Base-by-base conservation (phyloP, 192 early-diverging fungal species). In the Linnemannia zychae region DNA sequence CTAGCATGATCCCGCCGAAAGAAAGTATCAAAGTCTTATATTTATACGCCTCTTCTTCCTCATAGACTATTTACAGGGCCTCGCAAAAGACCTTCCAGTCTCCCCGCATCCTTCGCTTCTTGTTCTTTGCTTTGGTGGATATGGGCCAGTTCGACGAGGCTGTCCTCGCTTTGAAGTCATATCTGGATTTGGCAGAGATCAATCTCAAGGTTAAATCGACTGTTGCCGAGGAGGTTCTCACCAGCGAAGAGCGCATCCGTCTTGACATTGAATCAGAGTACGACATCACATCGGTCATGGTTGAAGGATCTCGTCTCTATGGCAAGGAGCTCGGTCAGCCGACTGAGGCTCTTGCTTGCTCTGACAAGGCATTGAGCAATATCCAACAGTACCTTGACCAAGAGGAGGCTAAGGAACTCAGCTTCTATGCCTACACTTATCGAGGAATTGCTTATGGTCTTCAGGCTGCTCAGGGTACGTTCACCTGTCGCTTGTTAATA, bases 121-220 rank as follows among this genome's bases (percentile, higher is more conserved):
- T 94, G 24, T 88, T 93, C 71, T 79, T 86, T 52, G 79, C 90
- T 1, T 87, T 95, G 34, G 82, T 91, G 18, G 72, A 72, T 49
- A 76, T 93, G 15, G 95, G 95, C 67, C 94, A 95, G 75, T 95
- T 91, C 82, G 92, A 94, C 52, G 95, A 95, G 87, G 95, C 94
- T 0, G 88, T 91, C 18, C 80, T 93, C 68, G 94, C 93, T 31
- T 65, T 95, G 11, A 78, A 82, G 34, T 87, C 95, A 5, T 95
- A 95, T 72, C 75, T 90, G 57, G 78, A 88, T 63, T 76, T 95
- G 81, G 91, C 89, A 24, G 91, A 86, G 67, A 77, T 77, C 49
- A 77, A 77, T 67, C 46, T 69, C 3, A 87, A 77, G 67, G 67
- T 77, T 67, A 77, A 70, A 48, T 69, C 67, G 18, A 48, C 31